Evolutionary conservation across 2,329 filamentous ascomycete species (phyloP), one percentile per base, ranked within the genome.

Genomic region (Waltergamsia citrina): DNA sequence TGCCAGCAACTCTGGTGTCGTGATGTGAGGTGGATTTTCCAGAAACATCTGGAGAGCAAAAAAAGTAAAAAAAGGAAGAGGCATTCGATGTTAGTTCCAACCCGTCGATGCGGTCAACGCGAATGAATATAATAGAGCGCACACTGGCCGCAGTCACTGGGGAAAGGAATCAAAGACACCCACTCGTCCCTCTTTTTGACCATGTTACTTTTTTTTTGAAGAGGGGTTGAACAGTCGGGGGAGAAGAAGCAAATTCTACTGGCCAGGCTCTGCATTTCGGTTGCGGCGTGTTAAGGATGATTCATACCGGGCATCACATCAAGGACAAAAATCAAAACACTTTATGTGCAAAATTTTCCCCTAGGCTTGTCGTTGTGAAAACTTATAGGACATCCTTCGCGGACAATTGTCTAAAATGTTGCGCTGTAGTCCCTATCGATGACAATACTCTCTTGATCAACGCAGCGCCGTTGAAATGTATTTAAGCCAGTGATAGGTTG

Each of bases 1-100:
- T 71, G 92, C 92, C 67, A 87, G 81, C 78, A 98, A 98, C 85
- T 94, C 90, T 44, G 92, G 92, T 81, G 92, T 98, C 62, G 92
- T 98, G 66, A 98, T 98, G 92, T 98, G 85, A 94, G 74, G 52
- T 52, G 57, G 43, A n/a, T n/a, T 28, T 16, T 16, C n/a, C n/a
- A 16, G 14, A 12, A 31, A 14, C 9, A 31, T 24, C 8, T 8
- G n/a, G 15, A n/a, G 24, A 21, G 12, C 15, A 12, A 31, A 28
- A 17, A 18, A 38, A 33, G 35, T 21, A 20, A 33, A 23, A 27
- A 32, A 33, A n/a, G 12, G 25, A n/a, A 23, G 24, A 38, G 33
- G 32, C 19, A 29, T 15, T 28, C 30, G 15, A 15, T 43, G 44
- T 43, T 46, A 44, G 44, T 43, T 49, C 45, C 53, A 25, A 34